Base-by-base conservation (phyloP, 2,329 filamentous ascomycete genomes). In the Ophiostoma himal-ulmi region DNA sequence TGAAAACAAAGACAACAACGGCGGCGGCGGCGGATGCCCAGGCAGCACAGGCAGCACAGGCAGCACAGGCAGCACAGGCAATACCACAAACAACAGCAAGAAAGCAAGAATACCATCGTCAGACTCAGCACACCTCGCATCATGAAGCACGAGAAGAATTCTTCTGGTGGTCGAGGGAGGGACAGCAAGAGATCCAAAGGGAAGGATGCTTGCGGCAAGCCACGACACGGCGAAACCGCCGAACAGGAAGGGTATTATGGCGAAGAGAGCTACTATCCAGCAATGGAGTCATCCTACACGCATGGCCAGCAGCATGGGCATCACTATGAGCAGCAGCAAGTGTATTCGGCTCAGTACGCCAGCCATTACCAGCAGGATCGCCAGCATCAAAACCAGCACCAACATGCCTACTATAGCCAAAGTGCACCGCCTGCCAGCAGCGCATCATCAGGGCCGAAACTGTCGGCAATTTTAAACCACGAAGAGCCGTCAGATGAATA, bases 401-500 rank as follows among this genome's bases (percentile, higher is more conserved):
- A 39, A 44, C 60, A 52, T 8, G 30, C 30, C 5, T 26, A 39
- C 30, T 54, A 39, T n/a, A 17, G 44, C 34, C 30, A 30, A 22
- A 65, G 10, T 10, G 62, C 36, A 22, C 13, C 37, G 10, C 37
- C 26, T 4, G 62, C 41, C 70, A 60, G 54, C 68, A 57, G 8
- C 69, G 39, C 14, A 34, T 57, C 60, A 2, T 36, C 62, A 1
- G 62, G 69, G 13, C 39, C 67, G 11, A 69, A 52, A 26, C 67
- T 72, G 17, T 72, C 69, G 36, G 67, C 67, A 11, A 69, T 72
- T 30, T 17, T 72, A 26, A 72, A 72, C 44, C 30, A 69, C 52
- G 64, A 67, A 5, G 67, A 69, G 8, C n/a, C 37, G 39, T 13
- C 54, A 1, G 68, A 39, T 3, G 62, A 60, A n/a, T 60, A 30